Base-by-base conservation (phyloP, 257 asterid species). In the Jaltomata sinuosa region DNA sequence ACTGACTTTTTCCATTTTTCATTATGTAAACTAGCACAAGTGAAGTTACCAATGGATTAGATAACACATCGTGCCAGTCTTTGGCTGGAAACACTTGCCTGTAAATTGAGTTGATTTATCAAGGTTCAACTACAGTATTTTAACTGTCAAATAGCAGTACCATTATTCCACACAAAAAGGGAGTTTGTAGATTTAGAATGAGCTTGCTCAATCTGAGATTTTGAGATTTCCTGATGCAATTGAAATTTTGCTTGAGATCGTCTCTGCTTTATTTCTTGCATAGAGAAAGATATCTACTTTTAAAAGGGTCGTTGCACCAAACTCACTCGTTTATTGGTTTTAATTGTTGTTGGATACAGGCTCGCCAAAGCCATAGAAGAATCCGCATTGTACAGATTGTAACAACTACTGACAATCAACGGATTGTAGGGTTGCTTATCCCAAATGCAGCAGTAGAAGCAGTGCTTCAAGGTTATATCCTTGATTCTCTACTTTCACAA, bases 381-480 rank as follows among this genome's bases (percentile, higher is more conserved):
- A 88, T 94, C 83, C 93, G 98, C 85, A 95, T 96, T 88, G 98
- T 96, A 84, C 93, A 94, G 53, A 85, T 96, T 81, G 98, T 92
- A 91, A 94, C 99, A 82, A 96, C 99, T 31, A 77, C 95, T 53
- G 96, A 95, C 84, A 92, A 83, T 83, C 95, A 91, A 86, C 92
- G 97, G 87, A 89, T 93, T 84, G 97, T 97, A 40, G 98, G 98
- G 62, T 84, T 97, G 83, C 98, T 93, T 80, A 97, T 97, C 80
- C 98, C 99, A 65, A 95, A 92, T 93, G 93, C 98, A 72, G 98
- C 98, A 19, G 98, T 97, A 79, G 95, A 89, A 87, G 87, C 97
- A 57, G 99, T 94, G 86, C 97, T 97, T 88, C 96, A 91, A 93
- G 99, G 99, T 97, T 76, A 61, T 42, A 81, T 32, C 34, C 59